phyloP scores from a whole-genome alignment of 2,329 filamentous ascomycete genomes.

The Xylaria sp. region DNA sequence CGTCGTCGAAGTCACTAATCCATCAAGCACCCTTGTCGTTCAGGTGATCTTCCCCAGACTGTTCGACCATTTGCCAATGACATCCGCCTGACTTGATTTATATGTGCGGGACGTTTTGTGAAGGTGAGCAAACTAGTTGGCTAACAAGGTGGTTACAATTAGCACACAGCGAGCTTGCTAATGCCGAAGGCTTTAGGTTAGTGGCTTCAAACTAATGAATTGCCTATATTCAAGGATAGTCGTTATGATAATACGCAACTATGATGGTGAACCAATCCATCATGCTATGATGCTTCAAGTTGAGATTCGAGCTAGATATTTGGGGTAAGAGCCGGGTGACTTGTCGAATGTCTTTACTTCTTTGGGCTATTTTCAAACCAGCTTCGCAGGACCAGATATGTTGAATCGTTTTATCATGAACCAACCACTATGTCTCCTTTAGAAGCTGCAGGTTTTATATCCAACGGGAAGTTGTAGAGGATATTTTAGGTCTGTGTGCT shows the following conservation, averaged over 20 bases:
- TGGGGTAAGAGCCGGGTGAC: constrained; percentile 22
- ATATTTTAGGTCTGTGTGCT: constrained; percentile 20
- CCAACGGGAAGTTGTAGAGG: constrained; percentile 33
- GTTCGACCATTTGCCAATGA: constrained; percentile 10
- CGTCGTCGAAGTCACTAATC: constrained; percentile 29
- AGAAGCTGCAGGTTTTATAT: constrained; percentile 27
- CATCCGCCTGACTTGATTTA: constrained; percentile 37
- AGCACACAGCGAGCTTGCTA: constrained; percentile 10
- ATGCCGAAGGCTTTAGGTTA: not conserved
- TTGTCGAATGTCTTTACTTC: constrained; percentile 15
- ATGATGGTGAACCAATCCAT: constrained; percentile 10
- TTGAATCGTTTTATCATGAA: constrained; percentile 40
- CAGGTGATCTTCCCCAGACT: constrained; percentile 27
- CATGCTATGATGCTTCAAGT: not conserved
- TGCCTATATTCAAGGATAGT: not conserved
- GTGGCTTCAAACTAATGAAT: constrained; percentile 1
- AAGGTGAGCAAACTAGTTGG: constrained; percentile 21
- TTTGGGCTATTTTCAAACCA: constrained; percentile 1
- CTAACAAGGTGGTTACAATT: constrained; percentile 8
- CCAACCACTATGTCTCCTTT: constrained; percentile 30
- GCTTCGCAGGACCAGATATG: constrained; percentile 35
- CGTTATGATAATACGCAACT: constrained; percentile 6
- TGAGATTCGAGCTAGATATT: constrained; percentile 23
- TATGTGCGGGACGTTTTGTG: constrained; percentile 20
- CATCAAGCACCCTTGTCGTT: constrained; percentile 18